Percentiles rank a stretch among this genome's conserved stretches.
Evolutionary conservation across 2,329 filamentous ascomycete species (phyloP).

Genomic region (Escovopsis weberi): DNA sequence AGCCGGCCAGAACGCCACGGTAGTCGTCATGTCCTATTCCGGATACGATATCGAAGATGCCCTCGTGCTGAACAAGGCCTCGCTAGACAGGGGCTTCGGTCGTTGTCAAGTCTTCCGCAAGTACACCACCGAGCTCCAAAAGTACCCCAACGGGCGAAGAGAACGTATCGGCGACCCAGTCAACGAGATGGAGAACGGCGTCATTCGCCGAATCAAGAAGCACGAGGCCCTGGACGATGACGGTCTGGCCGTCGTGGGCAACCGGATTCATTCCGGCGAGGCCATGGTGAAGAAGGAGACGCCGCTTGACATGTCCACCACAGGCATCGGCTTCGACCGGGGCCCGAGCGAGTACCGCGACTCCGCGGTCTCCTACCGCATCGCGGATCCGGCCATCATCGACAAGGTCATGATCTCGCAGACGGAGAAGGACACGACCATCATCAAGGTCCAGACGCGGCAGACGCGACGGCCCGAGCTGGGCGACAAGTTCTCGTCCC

Average conservation of each 20-base stretch:
- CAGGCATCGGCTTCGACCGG: constrained; percentile 53
- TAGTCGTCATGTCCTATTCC: constrained; percentile 98
- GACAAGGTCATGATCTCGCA: constrained; percentile 93
- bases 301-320: constrained; percentile 62
- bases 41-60: constrained; percentile 99
- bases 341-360: constrained; percentile 51
- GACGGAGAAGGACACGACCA: constrained; percentile 70
- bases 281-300: constrained; percentile 83
- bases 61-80: constrained; percentile 90
- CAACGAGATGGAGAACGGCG: constrained; percentile 43
- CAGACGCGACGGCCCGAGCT: constrained; percentile 91
- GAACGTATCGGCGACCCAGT: constrained; percentile 49
- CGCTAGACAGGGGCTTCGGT: constrained; percentile 86
- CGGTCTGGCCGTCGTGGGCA: constrained; percentile 77
- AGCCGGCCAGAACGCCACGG: constrained; percentile 90
- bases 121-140: constrained; percentile 71
- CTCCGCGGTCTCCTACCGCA: constrained; percentile 62
- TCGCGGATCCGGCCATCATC: constrained; percentile 74
- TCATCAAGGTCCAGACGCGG: constrained; percentile 91
- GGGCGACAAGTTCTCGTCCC: constrained; percentile 96
- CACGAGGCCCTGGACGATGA: constrained; percentile 67
- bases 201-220: constrained; percentile 47
- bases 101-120: constrained; percentile 98
- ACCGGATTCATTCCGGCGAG: constrained; percentile 62
- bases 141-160: constrained; percentile 67